Base-by-base conservation (phyloP, 2,329 filamentous ascomycete genomes). In the Verticillium zaregamsianum region DNA sequence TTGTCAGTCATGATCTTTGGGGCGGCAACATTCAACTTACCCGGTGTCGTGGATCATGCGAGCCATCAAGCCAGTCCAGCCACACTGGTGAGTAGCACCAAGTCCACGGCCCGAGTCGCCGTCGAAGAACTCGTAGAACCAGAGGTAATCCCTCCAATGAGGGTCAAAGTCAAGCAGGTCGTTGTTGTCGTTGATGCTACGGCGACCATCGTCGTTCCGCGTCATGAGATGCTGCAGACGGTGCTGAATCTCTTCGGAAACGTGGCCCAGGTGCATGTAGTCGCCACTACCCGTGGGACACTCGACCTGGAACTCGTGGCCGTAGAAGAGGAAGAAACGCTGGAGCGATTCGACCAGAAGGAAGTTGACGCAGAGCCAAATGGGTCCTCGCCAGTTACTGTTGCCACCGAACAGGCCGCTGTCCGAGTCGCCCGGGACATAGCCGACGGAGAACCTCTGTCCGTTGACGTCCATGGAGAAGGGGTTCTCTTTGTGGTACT, bases 41-140 rank as follows among this genome's bases (percentile, higher is more conserved):
- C 93, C 94, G 68, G 94, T 97, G 72, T 98, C 95, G 69, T 98
- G 94, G 63, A 98, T 98, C 86, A 98, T 91, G 77, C 96, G 93
- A 31, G 94, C 94, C 73, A 98, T 93, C 67, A 98, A 77, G 28
- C 94, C 94, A 40, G 94, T 97, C 94, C 95, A 98, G 58, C 94
- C 94, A 72, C 92, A 97, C 76, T 98, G 95, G 76, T 98, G 95
- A 57, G 89, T 94, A 40, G 94, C 92, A 62, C 94, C 94, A 1
- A 98, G 84, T 17, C 95, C 94, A 67, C 93, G 90, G 15, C 94
- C 94, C 58, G 83, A 89, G 73, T 98, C 93, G 45, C 93, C 94
- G 72, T 98, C 94, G 72, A 98, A 98, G 82, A 96, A 98, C 74
- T 98, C 94, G 73, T 96, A 90, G 82, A 96, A 98, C 91, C 92